Evolutionary conservation across 805 yeast species (phyloP).

Genomic region (Sporopachydermia lactativora): DNA sequence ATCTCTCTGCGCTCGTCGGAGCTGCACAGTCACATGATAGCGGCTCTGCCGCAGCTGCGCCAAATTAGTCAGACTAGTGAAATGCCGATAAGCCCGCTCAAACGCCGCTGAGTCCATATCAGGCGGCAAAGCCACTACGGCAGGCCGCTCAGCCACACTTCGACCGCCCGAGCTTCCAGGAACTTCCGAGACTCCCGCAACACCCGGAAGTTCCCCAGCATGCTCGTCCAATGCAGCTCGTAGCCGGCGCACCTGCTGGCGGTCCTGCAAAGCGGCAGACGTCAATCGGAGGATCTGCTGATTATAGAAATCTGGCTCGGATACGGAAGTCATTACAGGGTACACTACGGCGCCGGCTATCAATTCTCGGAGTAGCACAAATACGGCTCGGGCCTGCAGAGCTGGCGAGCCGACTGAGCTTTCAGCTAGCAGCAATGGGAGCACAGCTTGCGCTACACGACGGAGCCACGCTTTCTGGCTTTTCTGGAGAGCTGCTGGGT

Average conservation of each 20-base stretch:
- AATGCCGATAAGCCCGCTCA: slow-evolving; percentile 15
- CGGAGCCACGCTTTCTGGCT: slow-evolving; percentile 40
- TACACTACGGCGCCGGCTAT: slow-evolving; percentile 40
- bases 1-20: slow-evolving; percentile 25
- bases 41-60: slow-evolving; percentile 10
- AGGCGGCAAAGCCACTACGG: slow-evolving; percentile 2
- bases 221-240: slow-evolving; percentile 60
- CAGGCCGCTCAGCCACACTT: slow-evolving; percentile 1
- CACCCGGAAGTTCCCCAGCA: slow-evolving; percentile 16
- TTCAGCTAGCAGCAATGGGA: slow-evolving; percentile 36
- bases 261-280: slow-evolving; percentile 53
- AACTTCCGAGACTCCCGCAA: not conserved
- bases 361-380: slow-evolving; percentile 45
- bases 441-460: slow-evolving; percentile 23
- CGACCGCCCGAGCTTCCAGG: not conserved
- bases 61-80: slow-evolving; percentile 12
- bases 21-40: slow-evolving; percentile 28
- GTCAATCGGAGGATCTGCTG: slow-evolving; percentile 42
- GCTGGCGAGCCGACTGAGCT: too few species aligned
- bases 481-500: slow-evolving; percentile 18
- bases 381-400: slow-evolving; percentile 35
- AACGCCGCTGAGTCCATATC: slow-evolving; percentile 13
- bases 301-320: slow-evolving; percentile 73
- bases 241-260: slow-evolving; percentile 59
- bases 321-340: slow-evolving; percentile 35